phyloP scores from a whole-genome alignment of 2,329 filamentous ascomycete genomes.

The Claviceps spartinae region DNA sequence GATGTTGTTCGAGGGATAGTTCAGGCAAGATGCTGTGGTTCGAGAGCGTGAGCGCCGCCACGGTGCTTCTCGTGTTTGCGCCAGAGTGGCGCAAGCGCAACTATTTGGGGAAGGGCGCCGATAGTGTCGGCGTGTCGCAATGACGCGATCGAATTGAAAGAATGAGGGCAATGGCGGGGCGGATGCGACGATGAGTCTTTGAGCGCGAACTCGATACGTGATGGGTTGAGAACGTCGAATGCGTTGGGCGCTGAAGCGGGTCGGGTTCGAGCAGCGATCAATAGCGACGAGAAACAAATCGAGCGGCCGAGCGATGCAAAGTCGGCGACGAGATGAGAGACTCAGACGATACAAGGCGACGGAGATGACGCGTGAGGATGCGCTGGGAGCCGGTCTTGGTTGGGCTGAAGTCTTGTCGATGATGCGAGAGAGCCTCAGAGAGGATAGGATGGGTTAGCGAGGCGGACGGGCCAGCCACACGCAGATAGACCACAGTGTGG shows the following conservation, averaged over 20 bases:
- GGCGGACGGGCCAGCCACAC: background rate
- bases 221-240: background rate
- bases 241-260: slow-evolving; percentile 5
- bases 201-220: slow-evolving; percentile 8
- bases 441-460: background rate
- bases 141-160: background rate
- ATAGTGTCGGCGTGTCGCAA: slow-evolving; percentile 1
- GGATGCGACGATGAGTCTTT: background rate
- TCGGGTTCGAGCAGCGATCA: slow-evolving; percentile 2
- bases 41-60: slow-evolving; percentile 45
- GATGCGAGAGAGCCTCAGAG: slow-evolving; percentile 1
- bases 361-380: slow-evolving; percentile 1
- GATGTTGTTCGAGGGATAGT: slow-evolving; percentile 46
- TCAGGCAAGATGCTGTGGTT: slow-evolving; percentile 36
- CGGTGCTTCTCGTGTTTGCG: slow-evolving; percentile 23
- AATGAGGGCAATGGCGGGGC: background rate
- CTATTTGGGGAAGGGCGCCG: background rate
- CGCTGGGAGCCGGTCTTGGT: background rate
- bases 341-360: background rate
- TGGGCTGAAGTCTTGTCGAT: slow-evolving; percentile 1
- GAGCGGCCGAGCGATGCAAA: background rate
- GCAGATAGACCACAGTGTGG: background rate
- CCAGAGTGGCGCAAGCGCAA: slow-evolving; percentile 10
- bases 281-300: background rate
- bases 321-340: background rate